phyloP scores from a whole-genome alignment of 2,329 filamentous ascomycete genomes.

The Penicillium verrucosum region DNA sequence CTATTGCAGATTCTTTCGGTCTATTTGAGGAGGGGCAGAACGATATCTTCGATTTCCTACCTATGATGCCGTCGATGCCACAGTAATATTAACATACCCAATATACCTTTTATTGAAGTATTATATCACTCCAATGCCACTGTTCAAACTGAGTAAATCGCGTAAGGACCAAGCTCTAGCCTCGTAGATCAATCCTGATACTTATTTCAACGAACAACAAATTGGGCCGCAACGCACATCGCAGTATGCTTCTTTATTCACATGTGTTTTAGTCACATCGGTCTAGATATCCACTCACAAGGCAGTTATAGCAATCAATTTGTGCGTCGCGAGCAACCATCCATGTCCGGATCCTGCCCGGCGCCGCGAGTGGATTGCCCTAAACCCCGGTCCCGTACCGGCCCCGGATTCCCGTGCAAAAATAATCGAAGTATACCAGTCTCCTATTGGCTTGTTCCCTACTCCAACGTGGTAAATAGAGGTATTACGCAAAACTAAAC shows the following conservation, averaged over 20 bases:
- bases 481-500: constrained; percentile 10
- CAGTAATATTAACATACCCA: constrained; percentile 8
- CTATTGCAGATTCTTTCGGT: constrained; percentile 37
- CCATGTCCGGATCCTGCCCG: constrained; percentile 21
- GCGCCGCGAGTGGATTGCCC: constrained; percentile 18
- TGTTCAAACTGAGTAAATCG: neutral
- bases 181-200: neutral
- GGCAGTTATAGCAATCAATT: neutral
- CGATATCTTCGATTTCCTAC: constrained; percentile 38
- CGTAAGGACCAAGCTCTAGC: neutral
- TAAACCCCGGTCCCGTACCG: constrained; percentile 18
- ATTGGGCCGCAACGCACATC: constrained; percentile 19
- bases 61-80: constrained; percentile 34
- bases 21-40: constrained; percentile 38
- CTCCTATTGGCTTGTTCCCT: constrained; percentile 16
- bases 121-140: neutral
- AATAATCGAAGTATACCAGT: constrained; percentile 16
- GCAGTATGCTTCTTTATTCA: constrained; percentile 5
- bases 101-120: neutral
- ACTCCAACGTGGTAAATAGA: constrained; percentile 16
- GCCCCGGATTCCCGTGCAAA: constrained; percentile 18
- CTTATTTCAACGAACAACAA: neutral
- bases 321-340: constrained; percentile 7
- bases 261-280: constrained; percentile 4
- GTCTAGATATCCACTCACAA: neutral